These are phyloP conservation scores for Mycena belliarum DNA, from an alignment of 768 basidiomycete species.

Conservation along the genomic window DNA sequence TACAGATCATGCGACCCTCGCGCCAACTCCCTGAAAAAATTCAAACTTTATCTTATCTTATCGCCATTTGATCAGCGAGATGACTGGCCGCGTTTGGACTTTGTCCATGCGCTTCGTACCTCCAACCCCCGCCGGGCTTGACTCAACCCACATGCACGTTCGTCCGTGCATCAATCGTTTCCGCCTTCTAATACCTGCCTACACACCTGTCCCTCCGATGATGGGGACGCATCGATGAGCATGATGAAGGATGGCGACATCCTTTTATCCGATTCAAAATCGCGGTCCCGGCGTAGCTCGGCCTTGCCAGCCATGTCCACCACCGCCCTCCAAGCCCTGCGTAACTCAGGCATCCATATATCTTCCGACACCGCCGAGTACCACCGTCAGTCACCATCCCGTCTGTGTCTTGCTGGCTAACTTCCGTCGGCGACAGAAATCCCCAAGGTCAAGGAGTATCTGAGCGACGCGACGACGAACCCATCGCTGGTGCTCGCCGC, in stretches of 20 bases:
- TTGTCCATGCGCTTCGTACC: neutral
- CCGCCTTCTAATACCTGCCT: too few species aligned
- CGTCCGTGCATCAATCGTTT: too few species aligned
- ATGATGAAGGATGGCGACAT: slow-evolving; percentile 14
- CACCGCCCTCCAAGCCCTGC: slow-evolving; percentile 31
- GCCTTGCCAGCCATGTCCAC: slow-evolving; percentile 7
- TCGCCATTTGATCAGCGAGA: neutral
- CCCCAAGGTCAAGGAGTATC: slow-evolving; percentile 25
- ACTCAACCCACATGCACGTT: neutral
- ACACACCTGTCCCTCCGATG: too few species aligned
- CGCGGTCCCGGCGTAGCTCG: neutral
- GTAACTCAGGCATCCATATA: slow-evolving; percentile 31
- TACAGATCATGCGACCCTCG: too few species aligned
- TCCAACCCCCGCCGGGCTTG: neutral
- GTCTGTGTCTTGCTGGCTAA: neutral
- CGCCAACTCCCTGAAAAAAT: too few species aligned
- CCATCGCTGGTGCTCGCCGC: slow-evolving; percentile 36
- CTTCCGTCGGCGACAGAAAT: slow-evolving; percentile 26
- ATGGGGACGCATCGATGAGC: too few species aligned
- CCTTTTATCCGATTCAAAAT: neutral
- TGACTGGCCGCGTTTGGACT: too few species aligned
- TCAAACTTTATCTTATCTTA: neutral
- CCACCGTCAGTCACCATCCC: slow-evolving; percentile 23
- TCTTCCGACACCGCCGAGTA: slow-evolving; percentile 40
- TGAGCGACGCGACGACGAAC: slow-evolving; percentile 38